phyloP scores from a whole-genome alignment of 2,329 filamentous ascomycete genomes.

The Colletotrichum sp. region DNA sequence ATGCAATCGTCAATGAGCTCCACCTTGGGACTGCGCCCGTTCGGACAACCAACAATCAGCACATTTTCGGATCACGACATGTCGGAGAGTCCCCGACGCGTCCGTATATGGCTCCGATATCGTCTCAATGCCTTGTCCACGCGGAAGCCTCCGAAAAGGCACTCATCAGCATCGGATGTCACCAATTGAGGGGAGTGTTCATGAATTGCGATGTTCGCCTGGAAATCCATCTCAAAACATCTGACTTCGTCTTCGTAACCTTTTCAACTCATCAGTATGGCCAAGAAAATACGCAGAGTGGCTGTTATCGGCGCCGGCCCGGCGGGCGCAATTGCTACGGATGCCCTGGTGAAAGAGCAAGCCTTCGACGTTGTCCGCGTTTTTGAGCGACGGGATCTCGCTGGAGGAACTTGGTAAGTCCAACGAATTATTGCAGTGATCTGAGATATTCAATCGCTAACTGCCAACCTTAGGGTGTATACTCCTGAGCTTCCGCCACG shows the following conservation, averaged over 20 bases:
- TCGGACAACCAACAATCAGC: not conserved
- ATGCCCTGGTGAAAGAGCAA: not conserved
- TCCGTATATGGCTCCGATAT: not conserved
- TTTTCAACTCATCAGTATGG: not conserved
- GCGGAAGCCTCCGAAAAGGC: not conserved
- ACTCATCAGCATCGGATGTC: not conserved
- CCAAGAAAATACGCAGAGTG: not conserved
- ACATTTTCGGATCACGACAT: not conserved
- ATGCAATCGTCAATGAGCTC: not conserved
- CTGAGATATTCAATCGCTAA: accelerated
- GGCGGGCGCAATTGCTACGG: not conserved
- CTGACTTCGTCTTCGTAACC: not conserved
- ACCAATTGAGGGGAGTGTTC: not conserved
- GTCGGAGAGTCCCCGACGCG: not conserved
- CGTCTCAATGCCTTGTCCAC: not conserved
- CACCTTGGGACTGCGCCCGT: not conserved
- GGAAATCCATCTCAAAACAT: not conserved
- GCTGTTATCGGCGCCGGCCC: not conserved
- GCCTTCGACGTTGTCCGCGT: not conserved
- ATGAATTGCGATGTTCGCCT: no score
- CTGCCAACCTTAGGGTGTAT: not conserved
- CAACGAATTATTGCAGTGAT: accelerated
- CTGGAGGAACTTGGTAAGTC: not conserved
- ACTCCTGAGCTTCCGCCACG: not conserved
- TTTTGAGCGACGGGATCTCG: not conserved